Evolutionary conservation across 106 monocot genomes (phyloP).

Genomic region (Ottelia alismoides): DNA sequence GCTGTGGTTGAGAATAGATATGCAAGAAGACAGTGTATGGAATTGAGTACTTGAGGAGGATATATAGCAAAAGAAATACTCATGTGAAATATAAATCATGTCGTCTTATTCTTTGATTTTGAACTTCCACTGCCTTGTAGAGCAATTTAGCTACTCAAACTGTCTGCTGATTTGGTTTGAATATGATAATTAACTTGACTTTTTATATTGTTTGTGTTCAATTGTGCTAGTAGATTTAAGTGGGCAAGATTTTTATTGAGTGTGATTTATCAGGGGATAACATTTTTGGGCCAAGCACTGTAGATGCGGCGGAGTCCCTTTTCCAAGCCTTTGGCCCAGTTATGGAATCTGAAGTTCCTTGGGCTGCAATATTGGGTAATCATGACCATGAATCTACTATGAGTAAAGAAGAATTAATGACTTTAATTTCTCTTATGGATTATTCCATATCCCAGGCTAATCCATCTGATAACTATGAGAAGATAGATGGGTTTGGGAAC

Average conservation of each 20-base stretch:
- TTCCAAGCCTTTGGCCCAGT: constrained; percentile 55
- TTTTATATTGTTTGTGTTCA: too few relatives aligned
- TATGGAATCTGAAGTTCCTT: constrained; percentile 40
- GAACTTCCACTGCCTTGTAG: too few relatives aligned
- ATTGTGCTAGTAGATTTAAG: too few relatives aligned
- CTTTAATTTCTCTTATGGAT: constrained; percentile 82
- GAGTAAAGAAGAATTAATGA: constrained; percentile 70
- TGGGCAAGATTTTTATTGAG: background rate
- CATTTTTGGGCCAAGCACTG: constrained; percentile 61
- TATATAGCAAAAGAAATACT: too few relatives aligned
- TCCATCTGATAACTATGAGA: constrained; percentile 13
- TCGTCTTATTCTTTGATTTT: too few relatives aligned
- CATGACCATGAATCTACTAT: constrained; percentile 96
- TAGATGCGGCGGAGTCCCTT: constrained; percentile 82
- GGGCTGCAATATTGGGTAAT: constrained; percentile 85
- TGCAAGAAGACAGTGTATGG: too few relatives aligned
- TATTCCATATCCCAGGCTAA: constrained; percentile 65
- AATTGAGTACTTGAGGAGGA: too few relatives aligned
- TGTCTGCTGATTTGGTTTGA: too few relatives aligned
- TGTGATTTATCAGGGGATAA: constrained; percentile 53
- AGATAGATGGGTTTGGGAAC: constrained; percentile 81
- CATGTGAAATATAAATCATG: too few relatives aligned
- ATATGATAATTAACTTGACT: too few relatives aligned
- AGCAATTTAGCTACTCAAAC: too few relatives aligned
- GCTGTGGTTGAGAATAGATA: too few relatives aligned